Evolutionary conservation across 495 filamentous ascomycete species (phyloP), one percentile per base, ranked within the genome.

Genomic region (Annulohypoxylon maeteangense): DNA sequence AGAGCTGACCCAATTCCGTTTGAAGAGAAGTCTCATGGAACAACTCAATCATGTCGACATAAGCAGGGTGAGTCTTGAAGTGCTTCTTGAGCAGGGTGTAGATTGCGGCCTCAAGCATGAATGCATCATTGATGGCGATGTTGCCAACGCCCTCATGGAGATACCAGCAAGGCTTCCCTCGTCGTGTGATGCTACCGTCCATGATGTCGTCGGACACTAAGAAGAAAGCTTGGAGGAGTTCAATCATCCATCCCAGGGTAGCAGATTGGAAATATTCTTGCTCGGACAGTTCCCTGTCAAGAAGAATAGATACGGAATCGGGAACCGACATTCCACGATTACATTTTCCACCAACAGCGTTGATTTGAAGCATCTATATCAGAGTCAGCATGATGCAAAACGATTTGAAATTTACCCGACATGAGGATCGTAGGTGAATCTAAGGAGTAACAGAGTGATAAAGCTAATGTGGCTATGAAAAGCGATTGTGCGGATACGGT

Each of bases 201-300:
- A 99, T 99, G 73, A 98, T 97, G 81, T 99, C 95, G 81, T 99
- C 95, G 67, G 93, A 93, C 72, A 99, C 95, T 56, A 99, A 88
- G 87, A 99, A 99, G 88, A 97, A 98, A 63, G 95, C 95, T 85
- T 99, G 95, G 34, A 99, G 91, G 38, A 99, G 86, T 86, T 99
- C 95, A 70, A 94, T 97, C 83, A 97, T 88, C 95, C 95, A 99
- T 65, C 95, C 95, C 50, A 99, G 87, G 16, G 91, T 90, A 42
- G 93, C 91, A 58, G 94, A 83, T 57, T 90, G 81, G 84, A 94
- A 93, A 84, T 93, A 94, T 80, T 97, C 91, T 62, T 96, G 88
- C 36, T 89, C 83, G 56, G 84, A 87, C 61, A 97, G 88, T 61
- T 90, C 84, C 62, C 89, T 84, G 76, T 87, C 82, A 70, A 93